Evolutionary conservation across 1,139 yeast genomes (phyloP).

Genomic region (Hemisphaericaspora lyxosophila): DNA sequence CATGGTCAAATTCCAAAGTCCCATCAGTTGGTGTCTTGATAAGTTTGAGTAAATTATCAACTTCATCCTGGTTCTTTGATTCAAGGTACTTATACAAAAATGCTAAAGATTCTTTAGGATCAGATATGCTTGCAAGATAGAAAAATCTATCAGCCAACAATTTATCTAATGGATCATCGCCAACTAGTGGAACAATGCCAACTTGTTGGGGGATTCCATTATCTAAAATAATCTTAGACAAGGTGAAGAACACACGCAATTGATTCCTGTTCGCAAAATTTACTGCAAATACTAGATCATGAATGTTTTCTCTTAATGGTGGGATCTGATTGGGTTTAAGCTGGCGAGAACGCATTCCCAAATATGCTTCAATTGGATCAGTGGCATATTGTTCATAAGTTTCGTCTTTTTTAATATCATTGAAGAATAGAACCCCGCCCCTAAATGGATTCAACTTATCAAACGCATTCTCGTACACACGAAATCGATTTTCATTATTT

Average conservation of each 20-base stretch:
- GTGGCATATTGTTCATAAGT: slow-evolving; percentile 49
- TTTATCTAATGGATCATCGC: slow-evolving; percentile 28
- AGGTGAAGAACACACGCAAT: slow-evolving; percentile 45
- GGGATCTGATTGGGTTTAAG: slow-evolving; percentile 62
- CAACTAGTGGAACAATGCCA: slow-evolving; percentile 69
- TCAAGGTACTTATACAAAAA: slow-evolving; percentile 41
- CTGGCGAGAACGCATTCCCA: slow-evolving; percentile 26
- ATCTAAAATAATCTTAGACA: slow-evolving; percentile 51
- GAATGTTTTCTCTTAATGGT: slow-evolving; percentile 68
- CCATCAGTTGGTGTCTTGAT: slow-evolving; percentile 5
- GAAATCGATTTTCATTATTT: slow-evolving; percentile 38
- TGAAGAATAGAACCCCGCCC: slow-evolving; percentile 66
- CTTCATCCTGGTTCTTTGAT: slow-evolving; percentile 26
- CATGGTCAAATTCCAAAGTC: slow-evolving; percentile 25
- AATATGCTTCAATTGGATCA: slow-evolving; percentile 43
- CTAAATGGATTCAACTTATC: slow-evolving; percentile 20
- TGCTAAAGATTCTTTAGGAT: slow-evolving; percentile 40
- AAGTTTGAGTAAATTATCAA: slow-evolving; percentile 20
- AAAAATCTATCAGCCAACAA: slow-evolving; percentile 34
- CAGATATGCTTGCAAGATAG: slow-evolving; percentile 31
- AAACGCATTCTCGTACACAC: slow-evolving; percentile 32
- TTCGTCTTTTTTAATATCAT: slow-evolving; percentile 68
- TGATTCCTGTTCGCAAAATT: slow-evolving; percentile 56
- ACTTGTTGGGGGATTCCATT: slow-evolving; percentile 74
- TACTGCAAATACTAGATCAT: slow-evolving; percentile 71